These are phyloP conservation scores for Paramecium pentaurelia DNA, from an alignment of 73 alveolate species.

Conservation along the genomic window DNA sequence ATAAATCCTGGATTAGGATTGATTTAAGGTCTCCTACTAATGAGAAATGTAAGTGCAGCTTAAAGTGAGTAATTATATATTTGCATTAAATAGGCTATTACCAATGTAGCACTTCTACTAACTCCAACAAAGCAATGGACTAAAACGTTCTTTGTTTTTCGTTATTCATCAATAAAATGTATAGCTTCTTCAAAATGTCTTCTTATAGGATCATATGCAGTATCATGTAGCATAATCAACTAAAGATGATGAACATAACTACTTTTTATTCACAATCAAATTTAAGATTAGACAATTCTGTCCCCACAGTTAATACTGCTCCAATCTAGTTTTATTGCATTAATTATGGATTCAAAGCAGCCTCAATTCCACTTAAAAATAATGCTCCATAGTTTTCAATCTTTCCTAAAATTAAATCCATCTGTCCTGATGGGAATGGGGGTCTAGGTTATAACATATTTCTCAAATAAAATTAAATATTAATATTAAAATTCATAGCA, in stretches of 20 bases:
- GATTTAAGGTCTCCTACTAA: not conserved
- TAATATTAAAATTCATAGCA: not conserved
- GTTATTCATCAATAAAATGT: not conserved
- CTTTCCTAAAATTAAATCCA: not conserved
- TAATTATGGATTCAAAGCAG: not conserved
- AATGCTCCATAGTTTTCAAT: not conserved
- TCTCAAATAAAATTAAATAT: not conserved
- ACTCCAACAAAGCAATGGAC: slow-evolving; percentile 76
- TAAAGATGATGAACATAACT: not conserved
- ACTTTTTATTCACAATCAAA: not conserved
- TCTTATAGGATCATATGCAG: not conserved
- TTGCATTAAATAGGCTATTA: slow-evolving; percentile 71
- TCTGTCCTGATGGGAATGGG: slow-evolving; percentile 20
- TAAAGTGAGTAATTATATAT: not conserved
- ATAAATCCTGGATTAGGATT: slow-evolving; percentile 16
- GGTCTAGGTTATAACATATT: not conserved
- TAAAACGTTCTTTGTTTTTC: slow-evolving; percentile 52
- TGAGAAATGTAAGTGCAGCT: not conserved
- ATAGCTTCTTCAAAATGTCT: not conserved
- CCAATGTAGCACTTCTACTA: slow-evolving; percentile 68
- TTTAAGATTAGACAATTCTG: not conserved
- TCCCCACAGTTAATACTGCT: not conserved
- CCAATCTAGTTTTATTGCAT: not conserved
- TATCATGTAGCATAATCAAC: slow-evolving; percentile 3
- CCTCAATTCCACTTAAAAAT: slow-evolving; percentile 13